phyloP scores from a whole-genome alignment of 768 basidiomycete genomes.

The Cystobasidium onofrii region DNA sequence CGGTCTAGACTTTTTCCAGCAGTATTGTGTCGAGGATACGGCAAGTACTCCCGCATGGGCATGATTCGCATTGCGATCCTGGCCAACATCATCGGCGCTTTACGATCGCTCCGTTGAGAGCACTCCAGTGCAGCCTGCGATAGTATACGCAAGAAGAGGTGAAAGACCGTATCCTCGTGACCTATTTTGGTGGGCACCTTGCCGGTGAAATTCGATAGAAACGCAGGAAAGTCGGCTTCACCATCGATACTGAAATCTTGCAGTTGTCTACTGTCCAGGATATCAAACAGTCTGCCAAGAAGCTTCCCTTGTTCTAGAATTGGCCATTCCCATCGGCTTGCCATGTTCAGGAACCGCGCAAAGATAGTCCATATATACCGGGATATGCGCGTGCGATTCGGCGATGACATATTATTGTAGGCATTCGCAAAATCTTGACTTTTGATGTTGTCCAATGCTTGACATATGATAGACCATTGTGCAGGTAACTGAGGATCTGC shows the following conservation, averaged over 20 bases:
- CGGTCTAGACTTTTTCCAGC: conserved; percentile 48
- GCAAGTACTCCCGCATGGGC: conserved; percentile 55
- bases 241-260: conserved; percentile 56
- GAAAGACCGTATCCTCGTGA: conserved; percentile 61
- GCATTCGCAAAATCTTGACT: conserved; percentile 51
- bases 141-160: conserved; percentile 72
- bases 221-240: conserved; percentile 58
- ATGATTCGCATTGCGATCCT: conserved; percentile 65
- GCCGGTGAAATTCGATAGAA: conserved; percentile 53
- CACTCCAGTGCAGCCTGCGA: conserved; percentile 53
- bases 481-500: conserved; percentile 50
- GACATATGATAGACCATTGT: conserved; percentile 60
- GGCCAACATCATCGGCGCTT: conserved; percentile 51
- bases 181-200: conserved; percentile 55
- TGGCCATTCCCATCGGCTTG: conserved; percentile 67
- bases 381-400: conserved; percentile 56
- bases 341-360: conserved; percentile 65
- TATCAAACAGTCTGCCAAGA: conserved; percentile 59
- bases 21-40: conserved; percentile 56
- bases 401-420: conserved; percentile 45
- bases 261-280: conserved; percentile 70
- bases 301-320: conserved; percentile 54
- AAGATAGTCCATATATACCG: conserved; percentile 62
- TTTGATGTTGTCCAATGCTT: conserved; percentile 57
- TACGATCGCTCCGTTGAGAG: conserved; percentile 34